Percentiles rank a stretch among this genome's conserved stretches.
Evolutionary conservation across 192 early-diverging fungal genomes (phyloP).

Genomic region (Tieghemiomyces parasiticus): DNA sequence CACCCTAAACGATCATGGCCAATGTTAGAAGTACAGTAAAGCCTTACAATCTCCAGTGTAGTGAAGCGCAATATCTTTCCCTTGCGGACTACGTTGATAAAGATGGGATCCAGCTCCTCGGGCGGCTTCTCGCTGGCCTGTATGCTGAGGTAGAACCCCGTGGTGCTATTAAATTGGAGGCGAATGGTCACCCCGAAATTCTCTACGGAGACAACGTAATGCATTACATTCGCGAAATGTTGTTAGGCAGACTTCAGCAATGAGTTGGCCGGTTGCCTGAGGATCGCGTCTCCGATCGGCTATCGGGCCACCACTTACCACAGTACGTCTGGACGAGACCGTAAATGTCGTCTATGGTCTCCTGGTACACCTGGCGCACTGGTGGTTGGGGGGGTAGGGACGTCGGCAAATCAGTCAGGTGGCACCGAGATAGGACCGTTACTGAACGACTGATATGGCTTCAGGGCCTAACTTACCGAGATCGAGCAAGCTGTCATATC

Average conservation of each 20-base stretch:
- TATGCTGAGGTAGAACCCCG: neutral
- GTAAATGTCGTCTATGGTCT: neutral
- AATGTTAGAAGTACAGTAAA: too few species aligned
- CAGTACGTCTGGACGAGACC: neutral
- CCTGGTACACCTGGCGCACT: neutral
- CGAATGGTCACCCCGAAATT: neutral
- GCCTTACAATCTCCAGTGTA: constrained; percentile 3
- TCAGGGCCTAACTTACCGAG: neutral
- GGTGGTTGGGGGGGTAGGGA: neutral
- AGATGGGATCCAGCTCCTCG: neutral
- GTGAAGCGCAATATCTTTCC: neutral
- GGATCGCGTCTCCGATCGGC: too few species aligned
- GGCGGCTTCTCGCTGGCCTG: neutral
- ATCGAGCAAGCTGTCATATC: neutral
- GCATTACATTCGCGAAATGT: too few species aligned
- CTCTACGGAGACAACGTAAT: too few species aligned
- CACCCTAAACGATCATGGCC: too few species aligned
- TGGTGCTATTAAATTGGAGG: neutral
- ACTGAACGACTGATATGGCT: neutral
- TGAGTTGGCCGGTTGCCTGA: too few species aligned
- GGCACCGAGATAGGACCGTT: neutral
- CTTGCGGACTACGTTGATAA: neutral
- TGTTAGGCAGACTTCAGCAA: too few species aligned
- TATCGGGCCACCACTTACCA: neutral
- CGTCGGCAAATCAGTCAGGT: neutral